phyloP scores from a whole-genome alignment of 441 rosid genomes.

The Pelargonium myrrhifolium region DNA sequence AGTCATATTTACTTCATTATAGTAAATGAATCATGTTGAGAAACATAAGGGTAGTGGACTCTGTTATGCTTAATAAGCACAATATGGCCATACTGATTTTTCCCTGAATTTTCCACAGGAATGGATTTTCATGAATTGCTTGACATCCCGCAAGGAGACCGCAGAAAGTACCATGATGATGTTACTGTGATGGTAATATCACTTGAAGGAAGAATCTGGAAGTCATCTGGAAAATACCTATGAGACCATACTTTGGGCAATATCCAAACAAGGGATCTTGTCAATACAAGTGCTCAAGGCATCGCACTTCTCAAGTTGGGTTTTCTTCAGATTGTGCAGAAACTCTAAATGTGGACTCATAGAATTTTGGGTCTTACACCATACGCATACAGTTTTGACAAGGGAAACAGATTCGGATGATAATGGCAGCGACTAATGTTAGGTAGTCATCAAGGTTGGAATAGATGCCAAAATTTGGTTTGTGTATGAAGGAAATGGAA shows the following conservation, averaged over 20 bases:
- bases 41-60: not conserved
- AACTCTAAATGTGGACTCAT: slow-evolving; percentile 15
- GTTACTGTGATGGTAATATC: slow-evolving; percentile 92
- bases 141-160: slow-evolving; percentile 92
- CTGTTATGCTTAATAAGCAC: not conserved
- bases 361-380: slow-evolving; percentile 9
- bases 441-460: slow-evolving; percentile 31
- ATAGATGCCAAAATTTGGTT: slow-evolving; percentile 25
- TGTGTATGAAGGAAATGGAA: slow-evolving; percentile 18
- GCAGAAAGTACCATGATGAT: slow-evolving; percentile 92
- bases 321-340: slow-evolving; percentile 13
- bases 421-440: slow-evolving; percentile 25
- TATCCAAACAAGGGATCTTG: not conserved
- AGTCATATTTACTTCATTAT: no score
- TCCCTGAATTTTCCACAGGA: slow-evolving; percentile 34
- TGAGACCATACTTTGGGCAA: slow-evolving; percentile 23
- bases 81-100: not conserved
- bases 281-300: not conserved
- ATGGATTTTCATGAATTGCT: slow-evolving; percentile 83
- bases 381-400: not conserved
- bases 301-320: not conserved
- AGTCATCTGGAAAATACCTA: slow-evolving; percentile 86
- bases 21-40: not conserved
- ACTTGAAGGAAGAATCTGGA: slow-evolving; percentile 94
- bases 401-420: slow-evolving; percentile 18